These are phyloP conservation scores for Huntiella decipiens DNA, from an alignment of 2,329 filamentous ascomycete genomes.

Conservation along the genomic window DNA sequence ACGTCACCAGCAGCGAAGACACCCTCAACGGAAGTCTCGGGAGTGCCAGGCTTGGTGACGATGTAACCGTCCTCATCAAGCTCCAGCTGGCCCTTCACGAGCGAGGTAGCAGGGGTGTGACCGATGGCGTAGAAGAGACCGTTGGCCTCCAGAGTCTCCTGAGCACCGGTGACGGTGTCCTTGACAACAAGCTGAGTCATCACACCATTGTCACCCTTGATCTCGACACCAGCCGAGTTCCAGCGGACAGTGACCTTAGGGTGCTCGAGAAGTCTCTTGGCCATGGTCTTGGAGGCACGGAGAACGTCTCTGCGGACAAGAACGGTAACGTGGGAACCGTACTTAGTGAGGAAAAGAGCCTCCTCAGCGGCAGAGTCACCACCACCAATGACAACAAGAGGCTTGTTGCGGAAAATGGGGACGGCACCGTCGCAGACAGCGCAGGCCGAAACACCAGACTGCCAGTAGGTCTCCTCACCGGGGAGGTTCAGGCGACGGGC, in stretches of 20 bases:
- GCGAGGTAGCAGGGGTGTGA: constrained; percentile 77
- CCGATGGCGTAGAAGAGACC: constrained; percentile 95
- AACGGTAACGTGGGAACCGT: constrained; percentile 85
- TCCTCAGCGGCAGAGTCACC: constrained; percentile 96
- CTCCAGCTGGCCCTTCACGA: constrained; percentile 80
- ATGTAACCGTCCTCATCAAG: constrained; percentile 86
- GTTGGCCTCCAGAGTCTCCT: constrained; percentile 73
- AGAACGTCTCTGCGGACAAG: constrained; percentile 76
- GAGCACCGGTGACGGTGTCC: constrained; percentile 54
- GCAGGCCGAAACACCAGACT: constrained; percentile 87
- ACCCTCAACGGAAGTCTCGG: constrained; percentile 70
- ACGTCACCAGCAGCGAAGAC: constrained; percentile 96
- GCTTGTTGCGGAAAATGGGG: constrained; percentile 94
- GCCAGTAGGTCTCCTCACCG: constrained; percentile 94
- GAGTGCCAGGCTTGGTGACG: constrained; percentile 71
- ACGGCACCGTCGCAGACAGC: constrained; percentile 94
- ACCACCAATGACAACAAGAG: constrained; percentile 84
- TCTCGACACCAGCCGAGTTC: constrained; percentile 64
- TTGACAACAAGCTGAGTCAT: constrained; percentile 79
- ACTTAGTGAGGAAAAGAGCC: constrained; percentile 93
- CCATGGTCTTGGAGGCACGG: constrained; percentile 82
- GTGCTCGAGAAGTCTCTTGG: constrained; percentile 59
- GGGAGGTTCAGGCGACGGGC: constrained; percentile 64
- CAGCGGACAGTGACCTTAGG: constrained; percentile 83
- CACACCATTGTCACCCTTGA: constrained; percentile 64